phyloP scores from a whole-genome alignment of 495 filamentous ascomycete genomes.

The Penicillium subrubescens region DNA sequence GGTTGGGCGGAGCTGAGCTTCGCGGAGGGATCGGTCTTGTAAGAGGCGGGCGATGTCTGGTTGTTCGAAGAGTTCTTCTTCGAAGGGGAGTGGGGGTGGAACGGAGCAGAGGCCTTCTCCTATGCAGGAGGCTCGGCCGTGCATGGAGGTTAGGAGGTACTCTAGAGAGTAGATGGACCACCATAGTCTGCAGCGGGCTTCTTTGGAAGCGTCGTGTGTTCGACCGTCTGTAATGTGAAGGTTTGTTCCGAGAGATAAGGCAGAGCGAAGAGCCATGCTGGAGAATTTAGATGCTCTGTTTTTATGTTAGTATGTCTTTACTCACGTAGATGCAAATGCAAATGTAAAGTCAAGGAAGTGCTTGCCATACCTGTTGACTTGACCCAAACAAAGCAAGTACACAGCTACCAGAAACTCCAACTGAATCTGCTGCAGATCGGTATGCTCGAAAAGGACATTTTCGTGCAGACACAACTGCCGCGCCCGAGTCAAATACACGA shows the following conservation, averaged over 20 bases:
- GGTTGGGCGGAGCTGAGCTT: slow-evolving; percentile 32
- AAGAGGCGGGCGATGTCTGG: slow-evolving; percentile 26
- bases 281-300: slow-evolving; percentile 61
- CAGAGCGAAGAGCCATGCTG: slow-evolving; percentile 60
- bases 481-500: slow-evolving; percentile 60
- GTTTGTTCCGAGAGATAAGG: slow-evolving; percentile 61
- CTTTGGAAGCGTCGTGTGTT: slow-evolving; percentile 53
- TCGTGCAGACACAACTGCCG: slow-evolving; percentile 53
- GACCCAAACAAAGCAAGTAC: slow-evolving; percentile 60
- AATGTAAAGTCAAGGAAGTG: background rate
- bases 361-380: slow-evolving; percentile 58
- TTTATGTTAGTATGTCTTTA: background rate
- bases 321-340: no score
- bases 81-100: slow-evolving; percentile 54
- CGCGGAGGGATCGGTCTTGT: slow-evolving; percentile 22
- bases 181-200: slow-evolving; percentile 63
- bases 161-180: slow-evolving; percentile 65
- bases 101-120: slow-evolving; percentile 54
- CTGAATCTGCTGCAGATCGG: slow-evolving; percentile 63
- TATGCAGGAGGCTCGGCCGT: slow-evolving; percentile 61
- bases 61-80: slow-evolving; percentile 48
- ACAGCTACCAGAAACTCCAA: slow-evolving; percentile 55
- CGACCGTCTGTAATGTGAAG: slow-evolving; percentile 55
- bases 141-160: slow-evolving; percentile 58
- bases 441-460: slow-evolving; percentile 54